Base-by-base conservation (phyloP, 2,329 filamentous ascomycete genomes). In the Cyphellophora europaea region DNA sequence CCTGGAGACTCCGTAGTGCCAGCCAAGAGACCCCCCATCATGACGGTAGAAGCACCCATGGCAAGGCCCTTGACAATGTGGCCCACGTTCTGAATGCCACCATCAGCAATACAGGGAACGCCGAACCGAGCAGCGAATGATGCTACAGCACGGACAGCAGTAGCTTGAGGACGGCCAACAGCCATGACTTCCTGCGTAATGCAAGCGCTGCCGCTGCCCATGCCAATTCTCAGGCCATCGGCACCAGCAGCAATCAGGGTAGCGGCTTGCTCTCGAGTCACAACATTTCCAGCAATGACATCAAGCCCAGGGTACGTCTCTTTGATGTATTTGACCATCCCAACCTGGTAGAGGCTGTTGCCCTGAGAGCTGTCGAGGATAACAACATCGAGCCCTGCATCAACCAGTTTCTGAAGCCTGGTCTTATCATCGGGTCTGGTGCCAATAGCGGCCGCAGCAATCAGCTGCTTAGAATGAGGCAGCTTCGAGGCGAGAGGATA, bases 121-220 rank as follows among this genome's bases (percentile, higher is more conserved):
- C 93, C 91, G 54, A 98, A 98, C 49, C 79, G 80, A 38, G 82
- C 82, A 34, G 91, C 89, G 53, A 98, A 98, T 35, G 77, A 70
- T 53, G 84, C 80, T 52, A 98, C 91, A 50, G 80, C 84, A 70
- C 83, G 87, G 41, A 98, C 89, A 28, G 91, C 80, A 17, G 88
- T 85, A 27, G 93, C 91, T 66, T 98, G 91, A 38, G 91, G 91
- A 53, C 91, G 82, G 41, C 93, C 91, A 32, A 98, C 89, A 50
- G 91, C 91, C 91, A 98, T 98, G 57, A 98, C 93, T 67, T 98
- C 91, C 66, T 98, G 91, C 37, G 91, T 98, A 53, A 98, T 98
- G 65, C 91, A 98, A 56, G 91, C 91, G 56, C 85, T 93, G 56
- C 91, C 91, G 57, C 86, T 93, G 50, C 91, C 91, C 91, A 98